Percentiles rank a stretch among this genome's conserved stretches.
phyloP scores from a whole-genome alignment of 2,329 filamentous ascomycete species.

The Cordyceps farinosa region DNA sequence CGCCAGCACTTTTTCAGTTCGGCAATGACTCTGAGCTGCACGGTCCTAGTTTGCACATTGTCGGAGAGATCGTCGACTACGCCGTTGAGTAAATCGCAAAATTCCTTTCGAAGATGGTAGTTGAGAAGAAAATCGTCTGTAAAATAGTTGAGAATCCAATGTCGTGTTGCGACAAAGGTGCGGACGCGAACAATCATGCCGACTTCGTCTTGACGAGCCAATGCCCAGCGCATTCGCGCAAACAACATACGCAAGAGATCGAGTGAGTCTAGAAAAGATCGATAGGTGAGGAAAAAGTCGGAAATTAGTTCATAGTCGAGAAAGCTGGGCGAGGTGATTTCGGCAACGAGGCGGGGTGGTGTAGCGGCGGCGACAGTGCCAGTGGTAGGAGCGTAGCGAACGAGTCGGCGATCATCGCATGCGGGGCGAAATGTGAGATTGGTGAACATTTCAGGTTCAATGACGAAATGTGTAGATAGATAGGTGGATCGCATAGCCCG shows the following conservation, averaged over 20 bases:
- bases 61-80: slow-evolving; percentile 54
- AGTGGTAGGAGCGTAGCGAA: slow-evolving; percentile 70
- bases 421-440: slow-evolving; percentile 70
- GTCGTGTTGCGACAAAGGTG: slow-evolving; percentile 89
- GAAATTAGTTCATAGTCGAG: slow-evolving; percentile 96
- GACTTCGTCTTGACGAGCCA: slow-evolving; percentile 73
- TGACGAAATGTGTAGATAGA: slow-evolving; percentile 47
- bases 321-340: slow-evolving; percentile 94
- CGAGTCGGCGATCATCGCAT: slow-evolving; percentile 75
- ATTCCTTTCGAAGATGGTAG: slow-evolving; percentile 67
- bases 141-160: slow-evolving; percentile 99
- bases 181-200: slow-evolving; percentile 93
- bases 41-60: slow-evolving; percentile 43
- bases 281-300: slow-evolving; percentile 95
- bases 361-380: slow-evolving; percentile 84
- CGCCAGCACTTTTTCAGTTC: slow-evolving; percentile 98
- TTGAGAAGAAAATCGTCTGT: slow-evolving; percentile 86
- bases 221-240: slow-evolving; percentile 81
- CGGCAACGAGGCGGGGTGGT: slow-evolving; percentile 83
- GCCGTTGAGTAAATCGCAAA: slow-evolving; percentile 77
- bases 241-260: slow-evolving; percentile 82
- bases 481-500: slow-evolving; percentile 44
- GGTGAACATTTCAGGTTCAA: slow-evolving; percentile 79
- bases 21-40: slow-evolving; percentile 76
- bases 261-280: slow-evolving; percentile 73